A percentile compares a stretch with the other conserved stretches of the same genome.
Conservation (phyloP, 2,329 filamentous ascomycete species). For the Massarina eburnea region DNA sequence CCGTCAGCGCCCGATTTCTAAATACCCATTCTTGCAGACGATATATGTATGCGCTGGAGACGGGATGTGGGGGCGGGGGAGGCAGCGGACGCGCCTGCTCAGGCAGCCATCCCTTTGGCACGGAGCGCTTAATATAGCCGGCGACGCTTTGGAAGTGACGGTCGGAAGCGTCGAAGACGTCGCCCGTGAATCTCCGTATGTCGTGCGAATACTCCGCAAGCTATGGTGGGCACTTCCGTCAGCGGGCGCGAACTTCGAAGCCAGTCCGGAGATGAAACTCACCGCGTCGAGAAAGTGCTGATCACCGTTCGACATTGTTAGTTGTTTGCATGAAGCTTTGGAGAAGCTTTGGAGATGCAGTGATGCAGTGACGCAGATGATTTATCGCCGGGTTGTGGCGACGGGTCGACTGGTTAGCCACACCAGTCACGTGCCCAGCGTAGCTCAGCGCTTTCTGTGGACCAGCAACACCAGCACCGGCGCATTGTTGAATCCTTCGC, state of each 20-base stretch:
- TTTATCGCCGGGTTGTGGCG: no score
- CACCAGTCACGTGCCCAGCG: not conserved
- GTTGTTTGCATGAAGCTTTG: not conserved
- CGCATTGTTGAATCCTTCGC: not conserved
- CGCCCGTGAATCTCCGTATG: conserved; percentile 68
- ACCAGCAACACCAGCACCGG: not conserved
- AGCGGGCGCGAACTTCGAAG: conserved; percentile 13
- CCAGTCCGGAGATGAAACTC: conserved; percentile 41
- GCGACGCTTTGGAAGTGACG: conserved; percentile 77
- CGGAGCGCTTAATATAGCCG: conserved; percentile 66
- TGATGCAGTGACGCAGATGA: not conserved
- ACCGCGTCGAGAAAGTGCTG: conserved; percentile 78
- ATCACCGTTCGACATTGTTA: conserved; percentile 73
- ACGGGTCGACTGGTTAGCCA: not conserved
- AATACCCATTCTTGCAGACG: conserved; percentile 60
- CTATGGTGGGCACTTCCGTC: conserved; percentile 38
- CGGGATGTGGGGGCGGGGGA: conserved; percentile 47
- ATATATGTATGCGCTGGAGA: conserved; percentile 53
- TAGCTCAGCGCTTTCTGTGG: not conserved
- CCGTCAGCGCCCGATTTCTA: conserved; percentile 72
- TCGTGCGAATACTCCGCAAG: conserved; percentile 63
- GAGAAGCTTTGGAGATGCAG: not conserved
- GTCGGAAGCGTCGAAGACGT: conserved; percentile 80
- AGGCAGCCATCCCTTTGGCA: conserved; percentile 72
- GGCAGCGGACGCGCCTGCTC: conserved; percentile 64